A percentile compares a stretch with the other conserved stretches of the same genome.
phyloP scores from a whole-genome alignment of 345 rosid genomes.

The Salix purpurea region DNA sequence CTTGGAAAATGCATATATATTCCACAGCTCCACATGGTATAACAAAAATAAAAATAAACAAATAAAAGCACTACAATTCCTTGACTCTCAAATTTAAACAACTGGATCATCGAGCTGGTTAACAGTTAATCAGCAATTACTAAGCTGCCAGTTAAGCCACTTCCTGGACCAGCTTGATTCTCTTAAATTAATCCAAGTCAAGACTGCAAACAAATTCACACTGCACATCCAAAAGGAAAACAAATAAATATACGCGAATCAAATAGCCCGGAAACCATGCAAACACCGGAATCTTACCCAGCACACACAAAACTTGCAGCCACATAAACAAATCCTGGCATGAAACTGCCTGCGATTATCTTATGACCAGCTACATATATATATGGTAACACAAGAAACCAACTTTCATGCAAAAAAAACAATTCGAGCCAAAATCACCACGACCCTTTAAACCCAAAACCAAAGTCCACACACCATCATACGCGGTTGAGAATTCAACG shows the following conservation, averaged over 20 bases:
- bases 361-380: background rate
- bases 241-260: background rate
- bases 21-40: background rate
- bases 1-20: background rate
- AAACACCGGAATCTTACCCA: background rate
- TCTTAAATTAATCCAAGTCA: background rate
- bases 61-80: background rate
- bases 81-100: background rate
- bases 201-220: background rate
- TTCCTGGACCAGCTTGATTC: background rate
- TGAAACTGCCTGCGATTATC: background rate
- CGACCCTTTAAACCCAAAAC: background rate
- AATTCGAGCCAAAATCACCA: conserved; percentile 6
- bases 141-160: conserved; percentile 8
- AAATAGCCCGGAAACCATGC: background rate
- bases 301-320: background rate
- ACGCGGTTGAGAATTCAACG: background rate
- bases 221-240: background rate
- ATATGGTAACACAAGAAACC: background rate
- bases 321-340: background rate
- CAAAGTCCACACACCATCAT: background rate
- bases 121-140: background rate
- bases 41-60: background rate
- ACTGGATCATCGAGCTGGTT: background rate
- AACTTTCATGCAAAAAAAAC: conserved; percentile 12